These are phyloP conservation scores for Cladosporium sp. DNA, from an alignment of 2,329 filamentous ascomycete species.

Conservation along the genomic window DNA sequence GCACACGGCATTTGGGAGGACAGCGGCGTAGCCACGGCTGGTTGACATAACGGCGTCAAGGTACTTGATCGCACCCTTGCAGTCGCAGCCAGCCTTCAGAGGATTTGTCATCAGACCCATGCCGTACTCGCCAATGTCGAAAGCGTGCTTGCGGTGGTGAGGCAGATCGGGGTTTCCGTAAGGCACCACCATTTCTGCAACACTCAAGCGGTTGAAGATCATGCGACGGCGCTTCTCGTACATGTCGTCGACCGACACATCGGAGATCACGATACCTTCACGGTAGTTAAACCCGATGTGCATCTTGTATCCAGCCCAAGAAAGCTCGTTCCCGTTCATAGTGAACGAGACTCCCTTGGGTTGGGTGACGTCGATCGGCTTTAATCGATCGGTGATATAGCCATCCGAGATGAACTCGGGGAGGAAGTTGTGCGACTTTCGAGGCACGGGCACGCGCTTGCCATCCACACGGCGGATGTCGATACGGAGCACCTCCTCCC, in stretches of 20 bases:
- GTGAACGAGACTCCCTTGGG: constrained; percentile 59
- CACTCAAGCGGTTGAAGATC: constrained; percentile 60
- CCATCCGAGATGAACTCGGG: constrained; percentile 38
- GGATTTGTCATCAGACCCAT: constrained; percentile 63
- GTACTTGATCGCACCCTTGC: constrained; percentile 50
- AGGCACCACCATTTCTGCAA: constrained; percentile 57
- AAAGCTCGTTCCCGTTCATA: constrained; percentile 38
- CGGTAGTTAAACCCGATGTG: constrained; percentile 63
- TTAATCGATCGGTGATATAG: constrained; percentile 44
- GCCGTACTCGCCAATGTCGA: constrained; percentile 65
- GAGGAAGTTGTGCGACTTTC: constrained; percentile 32
- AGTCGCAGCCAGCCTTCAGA: constrained; percentile 63
- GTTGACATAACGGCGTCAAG: constrained; percentile 53
- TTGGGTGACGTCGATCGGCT: constrained; percentile 65
- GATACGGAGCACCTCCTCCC: constrained; percentile 27
- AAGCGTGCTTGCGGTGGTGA: constrained; percentile 64
- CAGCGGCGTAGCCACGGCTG: constrained; percentile 48
- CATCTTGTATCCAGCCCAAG: constrained; percentile 52
- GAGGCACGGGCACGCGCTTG: constrained; percentile 19
- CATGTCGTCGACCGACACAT: constrained; percentile 39
- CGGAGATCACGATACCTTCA: constrained; percentile 65
- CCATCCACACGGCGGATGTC: constrained; percentile 30
- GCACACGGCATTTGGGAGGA: constrained; percentile 57
- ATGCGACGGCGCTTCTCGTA: constrained; percentile 56
- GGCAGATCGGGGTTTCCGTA: constrained; percentile 61